Conservation (phyloP, 2,329 filamentous ascomycete genomes). For the Cercospora sp. region DNA sequence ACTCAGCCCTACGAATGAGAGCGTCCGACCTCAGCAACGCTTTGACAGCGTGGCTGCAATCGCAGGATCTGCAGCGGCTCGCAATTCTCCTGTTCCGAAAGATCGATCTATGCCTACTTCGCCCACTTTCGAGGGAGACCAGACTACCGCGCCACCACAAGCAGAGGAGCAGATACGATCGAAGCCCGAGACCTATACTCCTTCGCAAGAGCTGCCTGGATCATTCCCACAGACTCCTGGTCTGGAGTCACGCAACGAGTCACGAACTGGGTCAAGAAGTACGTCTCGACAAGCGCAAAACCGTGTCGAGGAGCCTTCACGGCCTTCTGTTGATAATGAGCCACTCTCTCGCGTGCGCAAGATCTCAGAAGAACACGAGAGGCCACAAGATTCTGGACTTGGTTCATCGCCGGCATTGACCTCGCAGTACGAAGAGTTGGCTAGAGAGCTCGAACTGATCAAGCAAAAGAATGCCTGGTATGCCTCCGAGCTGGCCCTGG, state of each 20-base stretch:
- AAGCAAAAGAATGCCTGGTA: slow-evolving; percentile 95
- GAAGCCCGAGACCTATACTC: slow-evolving; percentile 39
- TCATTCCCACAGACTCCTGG: slow-evolving; percentile 14
- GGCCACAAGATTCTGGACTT: slow-evolving; percentile 60
- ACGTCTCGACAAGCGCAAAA: slow-evolving; percentile 20
- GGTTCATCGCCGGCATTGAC: slow-evolving; percentile 62
- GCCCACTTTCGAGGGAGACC: slow-evolving; percentile 23
- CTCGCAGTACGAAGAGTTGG: slow-evolving; percentile 69
- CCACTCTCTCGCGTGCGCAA: slow-evolving; percentile 32
- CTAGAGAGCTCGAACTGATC: slow-evolving; percentile 81
- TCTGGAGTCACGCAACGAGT: slow-evolving; percentile 24
- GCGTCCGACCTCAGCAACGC: slow-evolving; percentile 31
- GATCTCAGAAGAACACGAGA: slow-evolving; percentile 44
- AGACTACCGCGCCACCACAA: slow-evolving; percentile 14
- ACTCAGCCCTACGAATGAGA: slow-evolving; percentile 33
- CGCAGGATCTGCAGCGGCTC: slow-evolving; percentile 14
- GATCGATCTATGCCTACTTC: slow-evolving; percentile 25
- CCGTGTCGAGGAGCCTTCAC: slow-evolving; percentile 26
- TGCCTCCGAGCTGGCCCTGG: slow-evolving; percentile 88
- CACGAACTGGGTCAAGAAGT: slow-evolving; percentile 16
- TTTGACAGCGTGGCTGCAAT: slow-evolving; percentile 28
- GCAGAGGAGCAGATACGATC: slow-evolving; percentile 15
- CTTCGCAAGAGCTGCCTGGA: slow-evolving; percentile 27
- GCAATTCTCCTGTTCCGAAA: slow-evolving; percentile 15
- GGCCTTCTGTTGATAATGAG: slow-evolving; percentile 31